Evolutionary conservation across 169 alveolate species (phyloP).

Genomic region (Eimeria sp.): DNA sequence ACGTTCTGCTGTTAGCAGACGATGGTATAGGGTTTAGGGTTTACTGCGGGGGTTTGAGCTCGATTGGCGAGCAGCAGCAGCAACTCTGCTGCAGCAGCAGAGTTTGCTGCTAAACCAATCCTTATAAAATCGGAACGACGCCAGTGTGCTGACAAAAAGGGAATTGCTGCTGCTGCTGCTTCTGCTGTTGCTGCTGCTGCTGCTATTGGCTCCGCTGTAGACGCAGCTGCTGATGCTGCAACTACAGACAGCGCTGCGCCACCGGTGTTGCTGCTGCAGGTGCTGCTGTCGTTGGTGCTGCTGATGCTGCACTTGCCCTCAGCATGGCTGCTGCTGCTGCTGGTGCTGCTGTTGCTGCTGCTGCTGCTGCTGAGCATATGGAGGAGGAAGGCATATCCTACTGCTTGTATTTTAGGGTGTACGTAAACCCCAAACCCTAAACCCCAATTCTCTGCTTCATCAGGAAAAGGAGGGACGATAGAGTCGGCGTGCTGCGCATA

Average conservation of each 20-base stretch:
- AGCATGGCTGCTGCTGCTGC: too few relatives aligned
- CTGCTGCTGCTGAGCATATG: too few relatives aligned
- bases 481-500: not conserved
- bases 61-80: constrained; percentile 3
- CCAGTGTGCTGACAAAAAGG: not conserved
- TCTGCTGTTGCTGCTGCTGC: not conserved
- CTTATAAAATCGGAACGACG: not conserved
- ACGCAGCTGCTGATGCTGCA: not conserved
- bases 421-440: constrained; percentile 1
- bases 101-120: not conserved
- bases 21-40: not conserved
- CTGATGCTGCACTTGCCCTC: not conserved
- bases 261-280: too few relatives aligned
- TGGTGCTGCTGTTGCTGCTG: not conserved
- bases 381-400: not conserved
- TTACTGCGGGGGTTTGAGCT: not conserved
- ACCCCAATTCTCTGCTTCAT: not conserved
- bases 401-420: not conserved
- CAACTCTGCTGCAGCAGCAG: not conserved
- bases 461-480: not conserved
- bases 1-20: not conserved
- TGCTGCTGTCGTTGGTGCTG: not conserved
- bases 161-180: constrained; percentile 11
- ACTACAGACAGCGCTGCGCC: too few relatives aligned
- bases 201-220: too few relatives aligned